Evolutionary conservation across 2,329 filamentous ascomycete genomes (phyloP).

Genomic region (Alternaria conjuncta): DNA sequence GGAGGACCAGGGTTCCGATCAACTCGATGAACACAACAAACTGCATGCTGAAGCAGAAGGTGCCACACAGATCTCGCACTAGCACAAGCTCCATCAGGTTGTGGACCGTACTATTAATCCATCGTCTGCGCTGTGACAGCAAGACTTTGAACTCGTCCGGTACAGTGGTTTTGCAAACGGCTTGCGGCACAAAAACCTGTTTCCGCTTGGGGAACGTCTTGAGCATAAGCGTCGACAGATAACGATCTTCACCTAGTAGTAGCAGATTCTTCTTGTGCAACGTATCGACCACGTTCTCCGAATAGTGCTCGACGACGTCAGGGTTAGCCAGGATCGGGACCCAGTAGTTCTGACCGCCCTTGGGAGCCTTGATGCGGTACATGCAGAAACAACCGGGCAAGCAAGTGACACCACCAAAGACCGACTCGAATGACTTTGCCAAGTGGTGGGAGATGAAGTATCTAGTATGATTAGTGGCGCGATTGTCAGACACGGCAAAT

Average conservation of each 20-base stretch:
- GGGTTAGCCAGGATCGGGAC: constrained; percentile 98
- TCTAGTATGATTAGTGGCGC: constrained; percentile 43
- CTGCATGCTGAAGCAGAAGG: constrained; percentile 99
- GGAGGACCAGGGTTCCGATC: constrained; percentile 90
- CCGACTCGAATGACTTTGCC: constrained; percentile 95
- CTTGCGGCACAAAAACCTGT: constrained; percentile 97
- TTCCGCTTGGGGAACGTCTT: constrained; percentile 99
- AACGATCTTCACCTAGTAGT: constrained; percentile 90
- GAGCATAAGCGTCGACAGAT: constrained; percentile 95
- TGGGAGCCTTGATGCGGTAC: constrained; percentile 99
- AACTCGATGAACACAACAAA: constrained; percentile 97
- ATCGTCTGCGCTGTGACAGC: constrained; percentile 91
- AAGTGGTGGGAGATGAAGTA: constrained; percentile 99
- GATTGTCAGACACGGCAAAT: constrained; percentile 20
- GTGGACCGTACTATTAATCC: constrained; percentile 99
- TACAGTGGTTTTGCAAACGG: constrained; percentile 97
- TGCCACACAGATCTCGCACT: constrained; percentile 94
- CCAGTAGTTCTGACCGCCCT: constrained; percentile 99
- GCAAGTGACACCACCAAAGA: constrained; percentile 99
- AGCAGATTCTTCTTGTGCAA: constrained; percentile 97
- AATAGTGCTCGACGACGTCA: constrained; percentile 98
- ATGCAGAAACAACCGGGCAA: constrained; percentile 99
- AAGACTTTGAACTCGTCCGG: constrained; percentile 92
- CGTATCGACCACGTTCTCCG: constrained; percentile 97
- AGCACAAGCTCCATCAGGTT: constrained; percentile 97